Evolutionary conservation across 139 green algal genomes (phyloP).

Genomic region (Edaphochlamys debaryana): DNA sequence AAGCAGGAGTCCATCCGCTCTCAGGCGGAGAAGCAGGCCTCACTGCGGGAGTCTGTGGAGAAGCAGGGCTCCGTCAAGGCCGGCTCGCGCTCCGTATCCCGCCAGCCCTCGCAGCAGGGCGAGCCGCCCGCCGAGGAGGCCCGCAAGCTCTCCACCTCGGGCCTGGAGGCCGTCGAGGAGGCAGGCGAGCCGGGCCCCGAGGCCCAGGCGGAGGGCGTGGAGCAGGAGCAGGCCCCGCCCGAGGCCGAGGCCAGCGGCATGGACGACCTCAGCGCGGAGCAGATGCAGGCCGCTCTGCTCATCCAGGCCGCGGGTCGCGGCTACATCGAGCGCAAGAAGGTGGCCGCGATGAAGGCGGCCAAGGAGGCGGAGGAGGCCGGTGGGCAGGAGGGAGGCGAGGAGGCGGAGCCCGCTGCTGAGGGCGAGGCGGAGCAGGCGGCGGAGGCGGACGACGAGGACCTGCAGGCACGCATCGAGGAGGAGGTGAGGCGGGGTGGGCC

Average conservation of each 20-base stretch:
- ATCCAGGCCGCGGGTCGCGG: constrained; percentile 5
- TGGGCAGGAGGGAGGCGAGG: not conserved
- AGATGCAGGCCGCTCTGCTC: not conserved
- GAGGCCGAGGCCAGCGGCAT: not conserved
- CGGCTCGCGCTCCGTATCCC: not conserved
- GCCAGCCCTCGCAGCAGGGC: not conserved
- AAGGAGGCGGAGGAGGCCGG: not conserved
- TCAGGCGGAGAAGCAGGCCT: not conserved
- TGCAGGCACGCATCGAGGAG: not conserved
- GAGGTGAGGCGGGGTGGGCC: too few species aligned
- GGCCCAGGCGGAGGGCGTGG: not conserved
- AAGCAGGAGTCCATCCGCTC: not conserved
- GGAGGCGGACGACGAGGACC: not conserved
- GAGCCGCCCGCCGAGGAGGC: not conserved
- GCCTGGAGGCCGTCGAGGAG: not conserved
- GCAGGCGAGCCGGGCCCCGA: not conserved
- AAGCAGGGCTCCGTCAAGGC: not conserved
- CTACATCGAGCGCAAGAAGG: not conserved
- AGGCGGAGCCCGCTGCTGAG: not conserved
- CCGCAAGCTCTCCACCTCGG: not conserved
- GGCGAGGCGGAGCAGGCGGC: not conserved
- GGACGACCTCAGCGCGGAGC: not conserved
- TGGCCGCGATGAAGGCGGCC: not conserved
- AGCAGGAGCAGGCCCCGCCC: not conserved
- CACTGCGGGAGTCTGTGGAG: not conserved